Percentiles rank a stretch among this genome's conserved stretches.
Evolutionary conservation across 192 early-diverging fungal species (phyloP).

Genomic region (Backusella morwellensis): DNA sequence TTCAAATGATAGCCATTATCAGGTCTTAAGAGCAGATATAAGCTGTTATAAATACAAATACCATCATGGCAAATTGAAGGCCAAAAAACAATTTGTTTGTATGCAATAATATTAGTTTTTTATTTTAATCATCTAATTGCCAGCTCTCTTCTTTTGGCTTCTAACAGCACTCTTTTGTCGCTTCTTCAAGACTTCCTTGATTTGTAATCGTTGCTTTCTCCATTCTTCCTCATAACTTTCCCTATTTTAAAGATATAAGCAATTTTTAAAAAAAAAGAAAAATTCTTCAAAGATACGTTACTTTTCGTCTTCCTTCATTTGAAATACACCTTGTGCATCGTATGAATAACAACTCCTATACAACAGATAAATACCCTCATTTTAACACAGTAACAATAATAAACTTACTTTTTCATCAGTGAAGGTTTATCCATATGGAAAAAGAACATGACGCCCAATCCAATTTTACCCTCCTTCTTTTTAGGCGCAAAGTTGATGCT

Average conservation of each 20-base stretch:
- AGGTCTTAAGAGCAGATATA: too few species aligned
- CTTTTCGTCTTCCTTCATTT: constrained; percentile 11
- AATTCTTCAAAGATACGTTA: not conserved
- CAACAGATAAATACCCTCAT: not conserved
- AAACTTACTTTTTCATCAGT: constrained; percentile 26
- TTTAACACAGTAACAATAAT: not conserved
- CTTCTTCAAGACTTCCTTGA: constrained; percentile 14
- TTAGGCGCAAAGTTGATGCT: not conserved
- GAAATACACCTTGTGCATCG: constrained; percentile 14
- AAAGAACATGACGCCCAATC: constrained; percentile 26
- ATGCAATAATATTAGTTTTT: not conserved
- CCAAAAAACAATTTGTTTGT: too few species aligned
- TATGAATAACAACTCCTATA: constrained; percentile 19
- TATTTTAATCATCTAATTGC: not conserved
- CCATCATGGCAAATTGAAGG: too few species aligned
- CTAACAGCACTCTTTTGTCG: constrained; percentile 16
- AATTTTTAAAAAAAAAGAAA: not conserved
- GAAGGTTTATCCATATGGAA: constrained; percentile 24
- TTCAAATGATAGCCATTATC: too few species aligned
- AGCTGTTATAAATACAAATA: too few species aligned
- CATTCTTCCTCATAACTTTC: constrained; percentile 9
- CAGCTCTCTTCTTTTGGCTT: constrained; percentile 14
- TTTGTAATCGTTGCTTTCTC: constrained; percentile 6
- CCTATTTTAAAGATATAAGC: not conserved
- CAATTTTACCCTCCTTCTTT: constrained; percentile 16